phyloP scores from a whole-genome alignment of 257 asterid genomes.

The Rhazya stricta region DNA sequence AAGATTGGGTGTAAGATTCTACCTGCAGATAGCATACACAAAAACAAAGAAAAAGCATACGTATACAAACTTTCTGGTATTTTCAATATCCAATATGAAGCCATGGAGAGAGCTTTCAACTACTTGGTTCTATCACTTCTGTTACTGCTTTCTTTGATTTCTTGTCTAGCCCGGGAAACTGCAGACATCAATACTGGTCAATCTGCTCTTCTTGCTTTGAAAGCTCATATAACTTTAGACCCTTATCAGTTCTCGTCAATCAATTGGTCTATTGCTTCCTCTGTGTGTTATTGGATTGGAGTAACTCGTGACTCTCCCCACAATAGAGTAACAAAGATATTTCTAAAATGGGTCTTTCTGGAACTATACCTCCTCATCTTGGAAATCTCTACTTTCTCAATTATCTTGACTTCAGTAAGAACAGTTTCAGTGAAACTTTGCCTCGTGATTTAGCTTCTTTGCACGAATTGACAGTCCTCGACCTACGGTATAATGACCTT shows the following conservation, averaged over 20 bases:
- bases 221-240: constrained; percentile 5
- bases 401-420: constrained; percentile 9
- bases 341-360: constrained; percentile 14
- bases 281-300: constrained; percentile 16
- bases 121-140: too few relatives aligned
- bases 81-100: too few relatives aligned
- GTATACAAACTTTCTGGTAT: too few relatives aligned
- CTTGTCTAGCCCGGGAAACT: too few relatives aligned
- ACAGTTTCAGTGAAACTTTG: constrained; percentile 14
- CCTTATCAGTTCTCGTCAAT: constrained; percentile 3
- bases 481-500: not conserved
- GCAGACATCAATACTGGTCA: constrained; percentile 14
- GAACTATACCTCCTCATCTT: constrained; percentile 21
- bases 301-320: too few relatives aligned
- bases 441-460: not conserved
- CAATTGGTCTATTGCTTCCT: constrained; percentile 6
- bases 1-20: too few relatives aligned
- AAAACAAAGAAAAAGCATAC: too few relatives aligned
- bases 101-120: too few relatives aligned
- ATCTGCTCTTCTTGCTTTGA: constrained; percentile 18
- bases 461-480: not conserved
- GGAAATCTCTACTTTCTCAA: constrained; percentile 25
- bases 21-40: too few relatives aligned
- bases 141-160: too few relatives aligned
- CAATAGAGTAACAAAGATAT: not conserved